Evolutionary conservation across 331 rosid species (phyloP).

Genomic region (Pyrus hybrid): DNA sequence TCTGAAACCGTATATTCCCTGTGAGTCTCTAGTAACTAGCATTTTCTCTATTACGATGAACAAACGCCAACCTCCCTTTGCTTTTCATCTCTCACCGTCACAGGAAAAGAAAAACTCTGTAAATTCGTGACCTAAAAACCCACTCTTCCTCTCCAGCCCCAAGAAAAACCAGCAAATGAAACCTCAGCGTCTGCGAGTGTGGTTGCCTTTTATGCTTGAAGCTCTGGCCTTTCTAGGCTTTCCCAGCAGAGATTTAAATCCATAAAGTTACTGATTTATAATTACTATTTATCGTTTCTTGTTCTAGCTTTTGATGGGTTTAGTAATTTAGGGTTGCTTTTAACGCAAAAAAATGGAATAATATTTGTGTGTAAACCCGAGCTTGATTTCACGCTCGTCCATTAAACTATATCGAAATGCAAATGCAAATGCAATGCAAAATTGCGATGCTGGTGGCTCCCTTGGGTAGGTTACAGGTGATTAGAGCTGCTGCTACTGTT

Average conservation of each 20-base stretch:
- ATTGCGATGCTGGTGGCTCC: background rate
- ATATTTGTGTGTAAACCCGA: slow-evolving; percentile 1
- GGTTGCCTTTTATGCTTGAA: background rate
- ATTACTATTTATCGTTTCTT: slow-evolving; percentile 25
- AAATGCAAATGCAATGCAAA: background rate
- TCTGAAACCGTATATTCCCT: slow-evolving; percentile 58
- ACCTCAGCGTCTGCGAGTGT: background rate
- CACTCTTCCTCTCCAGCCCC: background rate
- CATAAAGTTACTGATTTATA: slow-evolving; percentile 14
- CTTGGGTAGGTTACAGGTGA: background rate
- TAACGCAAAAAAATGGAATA: slow-evolving; percentile 43
- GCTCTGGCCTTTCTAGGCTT: background rate
- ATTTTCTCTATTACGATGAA: slow-evolving; percentile 54
- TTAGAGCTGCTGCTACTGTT: background rate
- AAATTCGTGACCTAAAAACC: background rate
- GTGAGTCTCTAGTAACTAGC: background rate
- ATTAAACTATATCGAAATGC: background rate
- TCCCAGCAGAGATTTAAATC: background rate
- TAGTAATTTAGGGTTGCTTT: slow-evolving; percentile 40
- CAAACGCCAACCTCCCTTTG: background rate
- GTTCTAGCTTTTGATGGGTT: slow-evolving; percentile 45
- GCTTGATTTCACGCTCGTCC: slow-evolving; percentile 22
- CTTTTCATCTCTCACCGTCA: background rate
- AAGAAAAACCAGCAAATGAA: background rate
- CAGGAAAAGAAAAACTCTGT: background rate